Evolutionary conservation across 371 early-diverging fungal genomes (phyloP), one percentile per base, ranked within the genome.

Genomic region (Rhizopus stolonifer): DNA sequence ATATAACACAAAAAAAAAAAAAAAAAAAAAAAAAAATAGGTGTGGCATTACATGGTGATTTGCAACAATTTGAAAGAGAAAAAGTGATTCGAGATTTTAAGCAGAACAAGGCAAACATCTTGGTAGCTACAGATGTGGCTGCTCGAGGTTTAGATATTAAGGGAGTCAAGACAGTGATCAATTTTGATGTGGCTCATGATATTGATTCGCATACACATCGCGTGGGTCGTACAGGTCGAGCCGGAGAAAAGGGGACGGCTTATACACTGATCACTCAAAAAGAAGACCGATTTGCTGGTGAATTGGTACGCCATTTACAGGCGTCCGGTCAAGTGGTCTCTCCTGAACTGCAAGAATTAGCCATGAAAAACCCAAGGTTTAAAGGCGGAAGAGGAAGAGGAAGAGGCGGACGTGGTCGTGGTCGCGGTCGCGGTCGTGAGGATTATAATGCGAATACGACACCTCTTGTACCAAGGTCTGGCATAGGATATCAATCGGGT

Each of bases 61-160:
- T 98, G 82, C 75, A 87, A 52, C 99, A 99, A 72, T 74, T 76
- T 42, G 94, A 95, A 64, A 91, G 99, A 65, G 97, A 97, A 57
- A 86, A 90, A 60, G 96, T 93, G 5, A 79, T 97, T 52, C 72
- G 83, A 44, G 85, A 91, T 59, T 95, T 94, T 77, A 86, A 84
- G 48, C 48, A 58, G 9, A 86, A 80, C 55, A 74, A 69, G 43
- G 83, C 83, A 60, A 78, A 87, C n/a, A 84, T 94, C 25, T 69
- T 99, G 54, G 88, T 99, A 40, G 99, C 99, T 3, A 99, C 99
- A 0, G 99, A 99, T 72, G 98, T 99, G 11, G 99, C 99, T 32
- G 95, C 95, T 8, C 84, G 98, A 65, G 98, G 98, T 52, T 73
- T 96, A 31, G 98, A 92, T 57, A 90, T 92, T 54, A 83, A 86